A percentile compares a stretch with the other conserved stretches of the same genome.
These are phyloP conservation scores for Quercus parvula DNA, from an alignment of 306 rosid species.

Conservation along the genomic window DNA sequence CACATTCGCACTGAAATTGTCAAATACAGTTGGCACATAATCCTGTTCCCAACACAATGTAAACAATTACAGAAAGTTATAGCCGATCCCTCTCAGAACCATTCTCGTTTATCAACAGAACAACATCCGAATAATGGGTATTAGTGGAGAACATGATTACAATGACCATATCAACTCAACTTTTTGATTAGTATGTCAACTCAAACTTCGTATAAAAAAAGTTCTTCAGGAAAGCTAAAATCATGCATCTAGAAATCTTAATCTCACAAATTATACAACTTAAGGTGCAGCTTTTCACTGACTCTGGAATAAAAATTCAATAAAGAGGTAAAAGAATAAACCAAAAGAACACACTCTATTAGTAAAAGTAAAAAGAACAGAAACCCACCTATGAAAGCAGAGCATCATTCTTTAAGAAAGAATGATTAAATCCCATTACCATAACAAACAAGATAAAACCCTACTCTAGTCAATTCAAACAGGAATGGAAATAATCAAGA, in stretches of 20 bases:
- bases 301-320: neutral
- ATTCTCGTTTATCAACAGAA: conserved; percentile 2
- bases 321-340: neutral
- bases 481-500: neutral
- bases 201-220: neutral
- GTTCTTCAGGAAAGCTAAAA: neutral
- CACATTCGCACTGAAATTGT: conserved; percentile 97
- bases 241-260: neutral
- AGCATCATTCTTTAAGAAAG: conserved; percentile 13
- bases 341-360: neutral
- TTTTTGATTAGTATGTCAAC: neutral
- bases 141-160: neutral
- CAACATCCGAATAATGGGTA: no score
- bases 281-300: neutral
- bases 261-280: neutral
- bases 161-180: neutral
- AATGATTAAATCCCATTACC: neutral
- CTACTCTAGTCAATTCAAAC: neutral
- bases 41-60: conserved; percentile 55
- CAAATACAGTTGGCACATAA: conserved; percentile 95
- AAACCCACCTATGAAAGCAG: neutral
- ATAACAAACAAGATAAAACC: neutral
- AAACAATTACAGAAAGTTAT: conserved; percentile 32
- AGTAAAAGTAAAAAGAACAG: neutral
- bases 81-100: conserved; percentile 9